Conservation (phyloP, 1,284 basidiomycete genomes). For the Inonotus obliquus region DNA sequence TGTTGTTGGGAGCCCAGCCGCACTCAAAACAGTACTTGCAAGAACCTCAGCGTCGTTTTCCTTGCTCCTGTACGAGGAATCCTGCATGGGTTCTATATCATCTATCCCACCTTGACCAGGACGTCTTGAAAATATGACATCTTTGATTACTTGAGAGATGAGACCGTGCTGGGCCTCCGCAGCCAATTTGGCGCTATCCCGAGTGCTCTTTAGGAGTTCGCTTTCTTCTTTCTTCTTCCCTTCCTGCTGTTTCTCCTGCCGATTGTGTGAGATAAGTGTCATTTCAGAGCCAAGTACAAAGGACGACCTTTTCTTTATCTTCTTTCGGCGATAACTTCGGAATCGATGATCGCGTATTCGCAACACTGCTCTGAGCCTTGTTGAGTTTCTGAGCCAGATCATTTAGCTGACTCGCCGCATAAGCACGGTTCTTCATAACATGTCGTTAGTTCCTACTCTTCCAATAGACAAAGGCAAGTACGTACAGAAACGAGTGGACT, state of each 20-base stretch:
- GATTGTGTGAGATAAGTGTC: constrained; percentile 14
- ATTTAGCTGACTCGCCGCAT: constrained; percentile 82
- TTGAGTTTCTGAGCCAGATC: constrained; percentile 87
- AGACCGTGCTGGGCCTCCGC: constrained; percentile 89
- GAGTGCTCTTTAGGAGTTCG: constrained; percentile 74
- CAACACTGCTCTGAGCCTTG: constrained; percentile 53
- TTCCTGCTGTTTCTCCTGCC: constrained; percentile 52
- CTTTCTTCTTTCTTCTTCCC: constrained; percentile 76
- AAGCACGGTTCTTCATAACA: constrained; percentile 78
- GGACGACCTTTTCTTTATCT: constrained; percentile 27
- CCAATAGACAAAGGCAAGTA: constrained; percentile 8
- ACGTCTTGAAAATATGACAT: constrained; percentile 66
- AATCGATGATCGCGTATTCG: constrained; percentile 49
- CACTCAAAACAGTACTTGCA: background rate
- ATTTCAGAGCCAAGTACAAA: background rate
- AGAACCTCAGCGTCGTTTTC: background rate
- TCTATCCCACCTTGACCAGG: constrained; percentile 9
- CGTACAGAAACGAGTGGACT: constrained; percentile 86
- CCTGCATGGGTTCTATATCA: background rate
- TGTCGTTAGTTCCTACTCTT: constrained; percentile 28
- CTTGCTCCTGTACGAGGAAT: background rate
- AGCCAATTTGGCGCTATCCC: constrained; percentile 84
- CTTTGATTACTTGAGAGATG: constrained; percentile 86
- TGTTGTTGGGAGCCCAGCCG: background rate
- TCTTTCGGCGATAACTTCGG: constrained; percentile 47